These are phyloP conservation scores for Adansonia rubrostipa DNA, from an alignment of 441 rosid genomes.

Conservation along the genomic window DNA sequence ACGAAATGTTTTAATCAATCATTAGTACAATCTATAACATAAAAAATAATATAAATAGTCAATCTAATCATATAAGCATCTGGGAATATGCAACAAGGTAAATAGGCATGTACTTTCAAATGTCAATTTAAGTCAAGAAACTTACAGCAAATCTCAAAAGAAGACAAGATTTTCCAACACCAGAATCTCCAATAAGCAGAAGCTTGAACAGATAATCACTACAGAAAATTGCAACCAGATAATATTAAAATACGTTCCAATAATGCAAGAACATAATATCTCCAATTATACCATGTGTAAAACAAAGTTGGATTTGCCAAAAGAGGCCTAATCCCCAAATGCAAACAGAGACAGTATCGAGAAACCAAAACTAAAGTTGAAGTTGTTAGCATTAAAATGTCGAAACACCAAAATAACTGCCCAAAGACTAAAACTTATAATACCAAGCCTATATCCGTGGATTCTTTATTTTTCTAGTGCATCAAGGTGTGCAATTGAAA, in stretches of 20 bases:
- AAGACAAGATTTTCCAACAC: conserved; percentile 70
- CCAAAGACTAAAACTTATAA: not conserved
- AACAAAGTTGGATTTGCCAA: not conserved
- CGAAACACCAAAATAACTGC: not conserved
- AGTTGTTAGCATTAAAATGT: not conserved
- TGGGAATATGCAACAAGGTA: too few species aligned
- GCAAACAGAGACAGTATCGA: not conserved
- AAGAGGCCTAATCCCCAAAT: not conserved
- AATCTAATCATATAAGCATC: not conserved
- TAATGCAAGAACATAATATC: not conserved
- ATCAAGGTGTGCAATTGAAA: not conserved
- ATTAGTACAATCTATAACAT: not conserved
- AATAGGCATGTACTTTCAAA: conserved; percentile 7
- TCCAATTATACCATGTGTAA: not conserved
- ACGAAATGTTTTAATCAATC: not conserved
- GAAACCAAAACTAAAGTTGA: not conserved
- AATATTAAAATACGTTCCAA: conserved; percentile 7
- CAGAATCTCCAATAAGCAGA: conserved; percentile 69
- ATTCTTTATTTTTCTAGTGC: not conserved
- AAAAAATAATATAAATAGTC: not conserved
- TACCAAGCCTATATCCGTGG: not conserved
- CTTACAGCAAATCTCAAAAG: conserved; percentile 70
- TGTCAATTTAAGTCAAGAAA: not conserved
- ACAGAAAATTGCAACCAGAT: conserved; percentile 27
- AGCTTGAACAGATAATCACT: conserved; percentile 75